These are phyloP conservation scores for Scheffersomyces segobiensis DNA, from an alignment of 1,139 yeast species.

Conservation along the genomic window DNA sequence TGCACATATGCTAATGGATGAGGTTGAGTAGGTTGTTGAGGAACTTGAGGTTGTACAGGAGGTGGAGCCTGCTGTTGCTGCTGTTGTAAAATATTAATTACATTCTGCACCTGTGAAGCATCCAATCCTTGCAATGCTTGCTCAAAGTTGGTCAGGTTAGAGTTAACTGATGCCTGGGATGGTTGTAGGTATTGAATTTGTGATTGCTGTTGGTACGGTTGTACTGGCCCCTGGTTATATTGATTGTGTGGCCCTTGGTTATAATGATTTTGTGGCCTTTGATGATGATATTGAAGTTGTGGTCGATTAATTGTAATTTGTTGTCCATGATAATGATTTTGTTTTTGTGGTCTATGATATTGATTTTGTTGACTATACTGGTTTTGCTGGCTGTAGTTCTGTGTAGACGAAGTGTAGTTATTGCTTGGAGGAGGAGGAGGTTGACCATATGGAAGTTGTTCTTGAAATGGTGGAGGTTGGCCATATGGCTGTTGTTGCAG, in stretches of 20 bases:
- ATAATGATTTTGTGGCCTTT: not conserved
- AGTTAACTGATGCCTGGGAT: not conserved
- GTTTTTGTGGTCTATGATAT: conserved; percentile 4
- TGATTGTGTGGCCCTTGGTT: not conserved
- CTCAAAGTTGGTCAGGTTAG: conserved; percentile 6
- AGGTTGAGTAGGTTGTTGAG: not conserved
- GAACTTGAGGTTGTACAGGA: conserved; percentile 10
- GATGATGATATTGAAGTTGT: conserved; percentile 15
- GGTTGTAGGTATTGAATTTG: conserved; percentile 7
- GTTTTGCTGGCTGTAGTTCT: not conserved
- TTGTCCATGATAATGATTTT: conserved; percentile 1
- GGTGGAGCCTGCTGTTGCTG: conserved; percentile 8
- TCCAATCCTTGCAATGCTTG: conserved; percentile 22
- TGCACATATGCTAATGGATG: conserved; percentile 9
- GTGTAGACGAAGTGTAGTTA: not conserved
- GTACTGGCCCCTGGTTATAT: not conserved
- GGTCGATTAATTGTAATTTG: conserved; percentile 20
- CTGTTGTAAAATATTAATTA: conserved; percentile 17
- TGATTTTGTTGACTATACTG: conserved; percentile 4
- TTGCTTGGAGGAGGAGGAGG: conserved; percentile 6
- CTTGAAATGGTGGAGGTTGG: conserved; percentile 6
- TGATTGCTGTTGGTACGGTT: conserved; percentile 8
- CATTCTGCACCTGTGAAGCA: conserved; percentile 18
- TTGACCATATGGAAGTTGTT: conserved; percentile 6
- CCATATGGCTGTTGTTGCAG: conserved; percentile 13